Evolutionary conservation across 345 rosid genomes (phyloP).

Genomic region (Pistacia vera): DNA sequence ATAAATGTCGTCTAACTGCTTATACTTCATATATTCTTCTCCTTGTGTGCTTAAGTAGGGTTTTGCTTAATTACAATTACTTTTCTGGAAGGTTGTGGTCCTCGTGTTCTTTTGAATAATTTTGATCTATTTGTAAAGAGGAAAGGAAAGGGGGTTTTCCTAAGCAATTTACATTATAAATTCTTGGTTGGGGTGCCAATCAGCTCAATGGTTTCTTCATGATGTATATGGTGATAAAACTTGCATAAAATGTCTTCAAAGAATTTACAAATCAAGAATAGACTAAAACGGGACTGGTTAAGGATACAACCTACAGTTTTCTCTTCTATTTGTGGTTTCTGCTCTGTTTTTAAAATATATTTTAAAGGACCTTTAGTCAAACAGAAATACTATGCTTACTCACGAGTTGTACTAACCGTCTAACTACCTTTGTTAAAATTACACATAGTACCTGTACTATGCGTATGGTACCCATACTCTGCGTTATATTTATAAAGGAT

Average conservation of each 20-base stretch:
- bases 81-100: neutral
- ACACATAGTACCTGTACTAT: too few species aligned
- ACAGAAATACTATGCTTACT: neutral
- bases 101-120: neutral
- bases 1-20: neutral
- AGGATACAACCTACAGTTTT: neutral
- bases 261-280: neutral
- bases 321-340: neutral
- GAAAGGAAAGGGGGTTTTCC: neutral
- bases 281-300: neutral
- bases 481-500: too few species aligned
- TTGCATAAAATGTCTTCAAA: neutral
- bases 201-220: neutral
- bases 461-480: too few species aligned
- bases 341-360: neutral
- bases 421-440: too few species aligned
- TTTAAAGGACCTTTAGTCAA: neutral
- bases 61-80: neutral
- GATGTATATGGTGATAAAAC: neutral
- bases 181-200: neutral
- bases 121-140: neutral
- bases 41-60: neutral
- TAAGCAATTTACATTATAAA: neutral
- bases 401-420: too few species aligned
- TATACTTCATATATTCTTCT: slow-evolving; percentile 14